Percentiles rank a stretch among this genome's conserved stretches.
phyloP scores from a whole-genome alignment of 164 flowering plant species.

The Magnolia sinica region DNA sequence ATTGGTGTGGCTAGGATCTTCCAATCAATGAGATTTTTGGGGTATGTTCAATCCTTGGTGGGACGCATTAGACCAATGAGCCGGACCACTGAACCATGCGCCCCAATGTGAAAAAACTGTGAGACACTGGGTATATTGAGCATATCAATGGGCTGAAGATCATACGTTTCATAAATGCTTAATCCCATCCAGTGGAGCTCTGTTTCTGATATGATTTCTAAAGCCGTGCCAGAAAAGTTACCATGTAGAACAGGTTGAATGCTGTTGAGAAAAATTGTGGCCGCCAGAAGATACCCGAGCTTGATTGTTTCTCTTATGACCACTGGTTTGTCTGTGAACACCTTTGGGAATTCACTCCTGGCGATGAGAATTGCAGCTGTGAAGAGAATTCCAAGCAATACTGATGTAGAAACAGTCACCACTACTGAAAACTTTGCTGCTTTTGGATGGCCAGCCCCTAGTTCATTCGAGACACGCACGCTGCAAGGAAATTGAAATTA shows the following conservation, averaged over 20 bases:
- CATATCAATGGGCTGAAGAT: too few species aligned
- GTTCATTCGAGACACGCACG: slow-evolving; percentile 52
- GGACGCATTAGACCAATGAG: too few species aligned
- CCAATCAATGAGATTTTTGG: too few species aligned
- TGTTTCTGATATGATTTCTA: too few species aligned
- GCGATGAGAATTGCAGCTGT: slow-evolving; percentile 19
- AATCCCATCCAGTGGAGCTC: too few species aligned
- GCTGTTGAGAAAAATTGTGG: slow-evolving; percentile 43
- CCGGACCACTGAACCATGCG: too few species aligned
- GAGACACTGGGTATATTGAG: too few species aligned
- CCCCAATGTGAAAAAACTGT: too few species aligned
- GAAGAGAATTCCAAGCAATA: slow-evolving; percentile 36
- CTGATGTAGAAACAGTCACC: slow-evolving; percentile 26
- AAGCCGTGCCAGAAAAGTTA: slow-evolving; percentile 9
- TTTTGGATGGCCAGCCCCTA: slow-evolving; percentile 48
- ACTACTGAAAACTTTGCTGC: slow-evolving; percentile 45
- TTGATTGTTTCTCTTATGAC: slow-evolving; percentile 35
- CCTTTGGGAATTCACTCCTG: slow-evolving; percentile 24
- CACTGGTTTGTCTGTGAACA: slow-evolving; percentile 28
- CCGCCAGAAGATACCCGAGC: slow-evolving; percentile 41
- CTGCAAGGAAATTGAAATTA: slow-evolving; percentile 21
- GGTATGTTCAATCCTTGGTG: too few species aligned
- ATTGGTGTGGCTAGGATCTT: too few species aligned
- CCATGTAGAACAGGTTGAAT: slow-evolving; percentile 52
- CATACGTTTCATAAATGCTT: too few species aligned